phyloP scores from a whole-genome alignment of 106 monocot genomes.

The Phalaenopsis equestris region DNA sequence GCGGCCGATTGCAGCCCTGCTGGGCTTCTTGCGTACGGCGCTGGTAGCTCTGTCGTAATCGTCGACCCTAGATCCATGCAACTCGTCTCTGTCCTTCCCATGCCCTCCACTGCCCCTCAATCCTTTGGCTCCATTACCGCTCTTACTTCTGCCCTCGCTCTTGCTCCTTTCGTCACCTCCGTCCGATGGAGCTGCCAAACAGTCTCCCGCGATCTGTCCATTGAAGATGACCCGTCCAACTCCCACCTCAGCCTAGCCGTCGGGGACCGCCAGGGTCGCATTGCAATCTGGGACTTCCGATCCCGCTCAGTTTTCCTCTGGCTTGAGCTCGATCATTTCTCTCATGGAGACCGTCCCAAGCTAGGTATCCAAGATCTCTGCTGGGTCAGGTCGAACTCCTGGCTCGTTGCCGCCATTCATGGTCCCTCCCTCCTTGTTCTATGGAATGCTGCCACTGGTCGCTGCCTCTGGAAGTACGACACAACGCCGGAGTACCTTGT shows the following conservation, averaged over 20 bases:
- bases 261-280: conserved; percentile 92
- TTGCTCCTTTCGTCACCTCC: conserved; percentile 73
- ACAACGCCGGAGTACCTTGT: conserved; percentile 71
- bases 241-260: conserved; percentile 66
- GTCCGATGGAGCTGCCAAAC: conserved; percentile 64
- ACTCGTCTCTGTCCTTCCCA: conserved; percentile 70
- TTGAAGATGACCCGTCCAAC: conserved; percentile 36
- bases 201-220: conserved; percentile 37
- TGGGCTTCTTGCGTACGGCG: conserved; percentile 77
- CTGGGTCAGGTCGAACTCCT: conserved; percentile 69
- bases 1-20: conserved; percentile 49
- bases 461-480: conserved; percentile 93
- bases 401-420: conserved; percentile 69
- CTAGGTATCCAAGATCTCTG: conserved; percentile 93
- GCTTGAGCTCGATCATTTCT: conserved; percentile 39
- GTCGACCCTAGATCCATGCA: conserved; percentile 76
- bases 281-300: conserved; percentile 75
- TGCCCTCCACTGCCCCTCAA: conserved; percentile 38
- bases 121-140: conserved; percentile 12
- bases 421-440: conserved; percentile 66
- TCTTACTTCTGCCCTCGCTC: conserved; percentile 26
- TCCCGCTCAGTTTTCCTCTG: conserved; percentile 58
- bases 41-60: conserved; percentile 72
- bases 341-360: conserved; percentile 15
- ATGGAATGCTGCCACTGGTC: conserved; percentile 58